These are phyloP conservation scores for Hypoxylon rubiginosum DNA, from an alignment of 2,329 filamentous ascomycete species.

Conservation along the genomic window DNA sequence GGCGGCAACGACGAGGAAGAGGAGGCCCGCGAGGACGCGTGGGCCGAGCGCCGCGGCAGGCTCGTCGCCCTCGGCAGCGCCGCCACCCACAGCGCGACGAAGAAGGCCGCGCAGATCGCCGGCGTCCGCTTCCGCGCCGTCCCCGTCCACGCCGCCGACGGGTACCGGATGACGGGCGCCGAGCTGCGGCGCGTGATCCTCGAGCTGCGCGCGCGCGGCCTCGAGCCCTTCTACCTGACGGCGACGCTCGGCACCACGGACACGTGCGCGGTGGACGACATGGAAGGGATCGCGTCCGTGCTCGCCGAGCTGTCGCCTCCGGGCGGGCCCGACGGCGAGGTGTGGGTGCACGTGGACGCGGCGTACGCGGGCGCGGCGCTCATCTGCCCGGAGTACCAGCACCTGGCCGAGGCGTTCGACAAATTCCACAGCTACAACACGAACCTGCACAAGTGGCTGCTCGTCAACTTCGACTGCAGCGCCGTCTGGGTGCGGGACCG, in stretches of 20 bases:
- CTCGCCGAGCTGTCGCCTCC: slow-evolving; percentile 54
- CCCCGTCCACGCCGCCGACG: slow-evolving; percentile 70
- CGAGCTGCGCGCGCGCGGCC: slow-evolving; percentile 74
- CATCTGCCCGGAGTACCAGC: slow-evolving; percentile 83
- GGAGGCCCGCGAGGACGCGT: slow-evolving; percentile 78
- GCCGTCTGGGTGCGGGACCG: slow-evolving; percentile 84
- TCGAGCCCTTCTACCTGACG: slow-evolving; percentile 89
- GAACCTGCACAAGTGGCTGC: slow-evolving; percentile 98
- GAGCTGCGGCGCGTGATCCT: slow-evolving; percentile 73
- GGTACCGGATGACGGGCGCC: slow-evolving; percentile 77
- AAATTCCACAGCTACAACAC: slow-evolving; percentile 90
- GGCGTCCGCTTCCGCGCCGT: slow-evolving; percentile 85
- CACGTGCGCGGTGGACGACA: slow-evolving; percentile 89
- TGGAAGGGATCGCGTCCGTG: slow-evolving; percentile 73
- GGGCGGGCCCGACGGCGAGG: slow-evolving; percentile 59
- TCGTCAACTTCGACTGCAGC: slow-evolving; percentile 91
- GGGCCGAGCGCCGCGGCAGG: slow-evolving; percentile 74
- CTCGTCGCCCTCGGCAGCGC: slow-evolving; percentile 86
- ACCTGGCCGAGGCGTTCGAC: slow-evolving; percentile 71
- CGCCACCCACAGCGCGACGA: slow-evolving; percentile 84
- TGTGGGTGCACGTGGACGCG: slow-evolving; percentile 96
- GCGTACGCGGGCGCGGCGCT: slow-evolving; percentile 92
- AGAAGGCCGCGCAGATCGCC: slow-evolving; percentile 88
- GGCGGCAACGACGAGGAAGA: slow-evolving; percentile 62
- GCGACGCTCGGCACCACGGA: slow-evolving; percentile 88